Base-by-base conservation (phyloP, 345 rosid species). In the Salix viminalis region DNA sequence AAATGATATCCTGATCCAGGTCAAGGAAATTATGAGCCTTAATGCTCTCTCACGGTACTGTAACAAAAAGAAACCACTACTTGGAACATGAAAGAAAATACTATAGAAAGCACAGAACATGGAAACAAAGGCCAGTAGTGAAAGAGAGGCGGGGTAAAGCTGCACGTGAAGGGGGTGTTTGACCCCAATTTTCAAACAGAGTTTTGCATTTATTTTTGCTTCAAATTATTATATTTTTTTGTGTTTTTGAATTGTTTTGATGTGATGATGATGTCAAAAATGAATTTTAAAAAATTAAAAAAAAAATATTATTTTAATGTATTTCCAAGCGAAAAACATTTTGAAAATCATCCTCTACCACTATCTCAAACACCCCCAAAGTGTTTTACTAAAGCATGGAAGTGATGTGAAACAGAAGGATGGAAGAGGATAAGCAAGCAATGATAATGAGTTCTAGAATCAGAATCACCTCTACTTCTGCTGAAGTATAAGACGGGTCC, bases 401-500 rank as follows among this genome's bases (percentile, higher is more conserved):
- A 23, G 30, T 5, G 36, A 62, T 13, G 71, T 30, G 64, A 52
- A 21, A 26, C 13, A 6, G 26, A 23, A 16, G 52, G 14, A 44
- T 7, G 6, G 23, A 74, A 9, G 26, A 44, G 26, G 34, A 7
- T 19, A 21, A n/a, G 37, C 46, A 1, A 69, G 30, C 1, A 13
- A 34, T 24, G 56, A 34, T 48, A 11, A 6, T 7, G 23, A 16
- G 7, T 70, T 68, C 46, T 11, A 41, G 54, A 73, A 66, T 26
- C 37, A 34, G 41, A 44, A 69, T 77, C 88, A 95, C 99, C 95
- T 91, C 88, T 48, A 93, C 94, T 76, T 90, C 96, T 2, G 71
- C 72, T 66, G 93, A 85, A 65, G 90, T 88, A 81, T 71, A 93
- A 60, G 88, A 74, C 68, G 94, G 94, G 84, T 86, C 93, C 89